A percentile compares a stretch with the other conserved stretches of the same genome.
phyloP scores from a whole-genome alignment of 805 yeast species.

The Hanseniaspora hatyaiensis region DNA sequence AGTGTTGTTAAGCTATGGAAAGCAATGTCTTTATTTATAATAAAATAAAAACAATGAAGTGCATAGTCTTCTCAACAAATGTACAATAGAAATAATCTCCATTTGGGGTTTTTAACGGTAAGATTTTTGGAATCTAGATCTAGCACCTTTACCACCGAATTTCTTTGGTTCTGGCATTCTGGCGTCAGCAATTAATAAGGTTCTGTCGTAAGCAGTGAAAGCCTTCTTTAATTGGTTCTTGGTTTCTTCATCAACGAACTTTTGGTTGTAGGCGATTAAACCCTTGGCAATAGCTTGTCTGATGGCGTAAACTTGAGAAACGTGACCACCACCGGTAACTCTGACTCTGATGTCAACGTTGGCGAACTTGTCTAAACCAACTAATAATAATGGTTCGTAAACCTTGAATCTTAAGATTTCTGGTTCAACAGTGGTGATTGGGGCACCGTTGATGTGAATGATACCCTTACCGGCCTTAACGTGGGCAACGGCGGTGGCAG shows the following conservation, averaged over 20 bases:
- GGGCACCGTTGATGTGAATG: constrained; percentile 97
- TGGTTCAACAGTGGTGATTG: constrained; percentile 98
- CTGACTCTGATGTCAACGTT: constrained; percentile 97
- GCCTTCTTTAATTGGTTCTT: constrained; percentile 99
- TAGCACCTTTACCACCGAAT: constrained; percentile 99
- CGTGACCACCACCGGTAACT: constrained; percentile 99
- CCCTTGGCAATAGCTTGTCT: constrained; percentile 99
- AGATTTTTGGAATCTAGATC: constrained; percentile 99
- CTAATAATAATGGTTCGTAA: constrained; percentile 97
- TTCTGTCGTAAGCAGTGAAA: constrained; percentile 95
- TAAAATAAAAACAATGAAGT: too few relatives aligned
- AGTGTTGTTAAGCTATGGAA: too few relatives aligned
- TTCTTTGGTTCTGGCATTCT: constrained; percentile 99
- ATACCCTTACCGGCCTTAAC: constrained; percentile 99
- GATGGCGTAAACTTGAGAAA: constrained; percentile 98
- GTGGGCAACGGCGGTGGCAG: constrained; percentile 99
- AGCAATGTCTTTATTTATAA: too few relatives aligned
- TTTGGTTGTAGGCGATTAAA: constrained; percentile 98
- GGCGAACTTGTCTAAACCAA: constrained; percentile 97
- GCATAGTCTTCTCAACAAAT: constrained; percentile 18
- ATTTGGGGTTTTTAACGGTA: constrained; percentile 69
- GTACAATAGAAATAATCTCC: constrained; percentile 17
- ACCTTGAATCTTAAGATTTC: constrained; percentile 99
- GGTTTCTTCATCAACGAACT: constrained; percentile 97
- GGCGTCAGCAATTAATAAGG: constrained; percentile 97